Evolutionary conservation across 2,329 filamentous ascomycete species (phyloP).

Genomic region (Cladophialophora immunda): DNA sequence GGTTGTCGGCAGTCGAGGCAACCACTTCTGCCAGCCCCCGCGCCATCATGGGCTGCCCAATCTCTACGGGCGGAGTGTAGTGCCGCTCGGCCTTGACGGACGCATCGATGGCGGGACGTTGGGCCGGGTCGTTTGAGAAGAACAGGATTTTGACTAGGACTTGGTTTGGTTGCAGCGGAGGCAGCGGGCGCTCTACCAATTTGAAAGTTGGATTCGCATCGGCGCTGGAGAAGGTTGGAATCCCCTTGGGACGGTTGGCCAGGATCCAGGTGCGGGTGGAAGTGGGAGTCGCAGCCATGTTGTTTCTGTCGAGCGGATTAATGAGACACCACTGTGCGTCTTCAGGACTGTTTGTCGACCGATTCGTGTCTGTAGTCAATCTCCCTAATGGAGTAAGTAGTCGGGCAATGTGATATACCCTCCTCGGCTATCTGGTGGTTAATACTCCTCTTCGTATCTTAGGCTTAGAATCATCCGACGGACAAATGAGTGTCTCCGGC

Average conservation of each 20-base stretch:
- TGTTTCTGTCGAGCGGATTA: background rate
- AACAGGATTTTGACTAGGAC: conserved; percentile 58
- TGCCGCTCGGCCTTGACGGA: conserved; percentile 48
- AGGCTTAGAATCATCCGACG: background rate
- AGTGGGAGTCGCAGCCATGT: conserved; percentile 31
- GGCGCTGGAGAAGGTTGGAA: conserved; percentile 27
- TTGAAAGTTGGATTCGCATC: conserved; percentile 33
- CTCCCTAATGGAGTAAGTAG: background rate
- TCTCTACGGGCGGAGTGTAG: conserved; percentile 56
- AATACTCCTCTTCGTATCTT: background rate
- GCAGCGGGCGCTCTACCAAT: conserved; percentile 31
- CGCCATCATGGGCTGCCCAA: conserved; percentile 52
- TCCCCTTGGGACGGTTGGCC: conserved; percentile 29
- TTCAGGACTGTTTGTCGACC: background rate
- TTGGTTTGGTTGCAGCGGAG: conserved; percentile 48
- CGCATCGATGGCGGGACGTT: conserved; percentile 59
- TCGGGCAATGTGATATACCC: background rate
- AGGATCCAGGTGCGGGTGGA: conserved; percentile 36
- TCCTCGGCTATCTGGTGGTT: background rate
- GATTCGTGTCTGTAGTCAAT: background rate
- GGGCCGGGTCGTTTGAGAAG: conserved; percentile 63
- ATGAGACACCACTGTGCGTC: background rate
- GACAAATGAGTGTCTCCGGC: conserved; percentile 5
- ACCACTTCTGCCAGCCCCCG: conserved; percentile 50
- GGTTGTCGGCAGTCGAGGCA: conserved; percentile 45